Conservation (phyloP, 306 rosid genomes). For the Vicia faba region DNA sequence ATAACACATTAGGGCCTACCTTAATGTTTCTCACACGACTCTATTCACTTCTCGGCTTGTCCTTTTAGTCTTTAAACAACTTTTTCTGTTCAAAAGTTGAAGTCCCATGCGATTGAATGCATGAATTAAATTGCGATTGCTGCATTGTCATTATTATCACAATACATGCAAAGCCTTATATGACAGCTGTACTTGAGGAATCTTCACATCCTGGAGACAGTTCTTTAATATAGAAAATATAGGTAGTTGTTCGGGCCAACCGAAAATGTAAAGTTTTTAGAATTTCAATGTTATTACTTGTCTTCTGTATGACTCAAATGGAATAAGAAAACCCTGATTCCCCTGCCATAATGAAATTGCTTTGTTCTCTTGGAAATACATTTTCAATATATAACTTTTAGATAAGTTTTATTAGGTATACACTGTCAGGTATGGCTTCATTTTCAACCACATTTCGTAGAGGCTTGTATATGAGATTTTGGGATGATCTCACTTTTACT, state of each 20-base stretch:
- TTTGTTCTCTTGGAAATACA: not conserved
- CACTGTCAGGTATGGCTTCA: too few relatives aligned
- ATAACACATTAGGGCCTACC: slow-evolving; percentile 55
- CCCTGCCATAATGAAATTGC: slow-evolving; percentile 2
- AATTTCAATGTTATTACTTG: slow-evolving; percentile 15
- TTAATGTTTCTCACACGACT: slow-evolving; percentile 17
- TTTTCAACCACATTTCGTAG: too few relatives aligned
- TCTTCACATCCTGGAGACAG: slow-evolving; percentile 30
- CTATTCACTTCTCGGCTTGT: slow-evolving; percentile 11
- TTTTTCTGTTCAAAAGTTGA: not conserved
- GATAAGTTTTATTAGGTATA: not conserved
- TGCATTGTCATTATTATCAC: slow-evolving; percentile 39
- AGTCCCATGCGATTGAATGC: slow-evolving; percentile 22
- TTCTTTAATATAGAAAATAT: slow-evolving; percentile 20
- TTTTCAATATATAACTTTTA: not conserved
- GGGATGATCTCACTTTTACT: too few relatives aligned
- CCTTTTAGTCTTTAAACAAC: slow-evolving; percentile 16
- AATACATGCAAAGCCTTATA: slow-evolving; percentile 10
- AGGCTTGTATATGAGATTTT: too few relatives aligned
- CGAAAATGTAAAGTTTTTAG: slow-evolving; percentile 21
- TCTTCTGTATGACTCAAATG: slow-evolving; percentile 36
- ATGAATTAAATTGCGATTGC: slow-evolving; percentile 21
- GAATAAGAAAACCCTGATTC: slow-evolving; percentile 25
- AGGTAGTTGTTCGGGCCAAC: not conserved
- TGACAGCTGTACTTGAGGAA: slow-evolving; percentile 38